Conservation (phyloP, 2,329 filamentous ascomycete genomes). For the Aspergillus piperis region DNA sequence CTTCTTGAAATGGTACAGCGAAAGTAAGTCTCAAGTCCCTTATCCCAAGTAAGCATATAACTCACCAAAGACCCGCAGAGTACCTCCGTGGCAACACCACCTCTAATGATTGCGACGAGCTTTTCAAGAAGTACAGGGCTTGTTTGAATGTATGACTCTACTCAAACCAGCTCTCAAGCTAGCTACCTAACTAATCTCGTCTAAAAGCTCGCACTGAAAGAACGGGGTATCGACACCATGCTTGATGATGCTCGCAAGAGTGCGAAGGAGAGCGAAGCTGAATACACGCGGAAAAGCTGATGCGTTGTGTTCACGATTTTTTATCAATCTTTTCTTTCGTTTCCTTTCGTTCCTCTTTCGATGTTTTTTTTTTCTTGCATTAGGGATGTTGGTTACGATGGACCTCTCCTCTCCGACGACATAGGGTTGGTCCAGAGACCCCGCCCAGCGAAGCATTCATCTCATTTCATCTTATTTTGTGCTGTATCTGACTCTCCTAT, state of each 20-base stretch:
- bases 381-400: neutral
- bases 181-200: neutral
- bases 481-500: neutral
- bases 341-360: neutral
- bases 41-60: neutral
- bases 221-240: conserved; percentile 88
- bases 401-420: neutral
- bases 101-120: conserved; percentile 78
- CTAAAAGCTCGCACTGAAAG: conserved; percentile 75
- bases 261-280: conserved; percentile 80
- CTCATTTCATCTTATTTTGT: neutral
- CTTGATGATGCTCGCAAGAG: conserved; percentile 87
- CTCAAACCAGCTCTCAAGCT: neutral
- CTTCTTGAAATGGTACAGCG: conserved; percentile 99
- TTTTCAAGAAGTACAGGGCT: conserved; percentile 86
- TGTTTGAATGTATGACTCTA: conserved; percentile 71
- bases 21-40: conserved; percentile 63
- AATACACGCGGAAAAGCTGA: conserved; percentile 56
- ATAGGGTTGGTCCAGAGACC: neutral
- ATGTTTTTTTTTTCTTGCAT: no score
- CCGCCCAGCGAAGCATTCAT: neutral
- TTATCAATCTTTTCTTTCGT: neutral
- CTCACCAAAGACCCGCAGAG: conserved; percentile 56
- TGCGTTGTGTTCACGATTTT: no score
- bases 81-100: conserved; percentile 84